Base-by-base conservation (phyloP, 2,329 filamentous ascomycete genomes). In the Pseudodiploospora longispora region DNA sequence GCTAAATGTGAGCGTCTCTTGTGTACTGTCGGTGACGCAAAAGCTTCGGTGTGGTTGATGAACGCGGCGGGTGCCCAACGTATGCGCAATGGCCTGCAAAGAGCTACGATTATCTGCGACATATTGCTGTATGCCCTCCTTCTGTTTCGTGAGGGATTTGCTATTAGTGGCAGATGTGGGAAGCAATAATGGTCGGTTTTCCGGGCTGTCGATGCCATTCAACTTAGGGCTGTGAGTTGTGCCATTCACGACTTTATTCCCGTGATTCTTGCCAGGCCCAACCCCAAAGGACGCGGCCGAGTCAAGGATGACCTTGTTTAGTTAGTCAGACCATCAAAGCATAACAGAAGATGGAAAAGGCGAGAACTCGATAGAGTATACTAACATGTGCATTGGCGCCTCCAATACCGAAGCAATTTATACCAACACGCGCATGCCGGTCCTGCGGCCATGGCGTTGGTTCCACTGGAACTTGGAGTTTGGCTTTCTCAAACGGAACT, bases 381-480 rank as follows among this genome's bases (percentile, higher is more conserved):
- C 38, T 32, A 38, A 44, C 48, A 38, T 67, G 65, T 2, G 58
- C 61, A 41, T 66, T 67, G 1, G 60, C 44, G 3, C 65, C 65
- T 2, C 62, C 65, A 4, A 66, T 52, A 0, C 64, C 63, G 40
- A 66, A 67, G 4, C 52, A 57, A 37, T 63, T 67, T 2, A 67
- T 47, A 4, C 55, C 58, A 1, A 56, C 55, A 3, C 51, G 41
- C 9, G 55, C 49, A 1, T 6, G 27, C 1, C 53, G 52, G 67
- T 69, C 45, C 6, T 29, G 54, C 38, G 64, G 65, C 62, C 63
- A 67, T 1, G 59, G 55, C 3, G 47, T 42, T 5, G 59, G 41
- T 27, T 60, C 47, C 1, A 48, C 46, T 0, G 64, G 63, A 5
- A 67, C 61, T 1, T 36, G 50, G 8, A 66, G 53, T 10, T 54